Evolutionary conservation across 2,329 filamentous ascomycete species (phyloP).

Genomic region (Phyllosticta paracitricarpa): DNA sequence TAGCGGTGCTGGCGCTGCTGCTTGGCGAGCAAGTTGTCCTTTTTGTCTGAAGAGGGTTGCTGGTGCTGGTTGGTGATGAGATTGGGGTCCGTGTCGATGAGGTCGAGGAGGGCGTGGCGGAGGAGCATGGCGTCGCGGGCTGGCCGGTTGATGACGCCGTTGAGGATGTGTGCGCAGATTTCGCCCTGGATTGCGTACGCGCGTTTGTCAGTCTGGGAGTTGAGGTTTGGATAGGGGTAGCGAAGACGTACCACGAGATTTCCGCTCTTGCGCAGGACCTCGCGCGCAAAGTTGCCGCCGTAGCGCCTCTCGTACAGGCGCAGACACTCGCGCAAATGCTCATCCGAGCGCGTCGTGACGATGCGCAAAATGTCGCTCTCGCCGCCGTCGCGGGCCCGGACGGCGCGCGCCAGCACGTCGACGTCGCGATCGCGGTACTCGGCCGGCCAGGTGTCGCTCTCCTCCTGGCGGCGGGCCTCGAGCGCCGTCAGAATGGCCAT

Average conservation of each 20-base stretch:
- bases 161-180: constrained; percentile 86
- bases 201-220: not conserved
- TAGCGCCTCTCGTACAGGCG: constrained; percentile 65
- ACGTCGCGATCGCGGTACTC: constrained; percentile 58
- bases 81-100: constrained; percentile 25
- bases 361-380: constrained; percentile 83
- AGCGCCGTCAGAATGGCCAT: constrained; percentile 74
- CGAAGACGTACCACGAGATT: constrained; percentile 66
- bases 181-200: constrained; percentile 56
- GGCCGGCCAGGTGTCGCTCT: constrained; percentile 51
- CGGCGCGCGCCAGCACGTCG: constrained; percentile 58
- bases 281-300: constrained; percentile 72
- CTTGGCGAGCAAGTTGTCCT: not conserved
- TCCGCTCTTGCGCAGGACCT: constrained; percentile 77
- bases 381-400: constrained; percentile 63
- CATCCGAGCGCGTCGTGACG: constrained; percentile 69
- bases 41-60: constrained; percentile 20
- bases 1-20: constrained; percentile 50
- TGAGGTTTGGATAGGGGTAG: not conserved
- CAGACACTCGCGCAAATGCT: constrained; percentile 72
- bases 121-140: constrained; percentile 86
- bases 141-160: constrained; percentile 91
- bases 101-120: constrained; percentile 69
- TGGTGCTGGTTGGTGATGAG: not conserved
- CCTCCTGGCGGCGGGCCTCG: constrained; percentile 75